Base-by-base conservation (phyloP, 495 filamentous ascomycete species). In the Trichocladium antarcticum region DNA sequence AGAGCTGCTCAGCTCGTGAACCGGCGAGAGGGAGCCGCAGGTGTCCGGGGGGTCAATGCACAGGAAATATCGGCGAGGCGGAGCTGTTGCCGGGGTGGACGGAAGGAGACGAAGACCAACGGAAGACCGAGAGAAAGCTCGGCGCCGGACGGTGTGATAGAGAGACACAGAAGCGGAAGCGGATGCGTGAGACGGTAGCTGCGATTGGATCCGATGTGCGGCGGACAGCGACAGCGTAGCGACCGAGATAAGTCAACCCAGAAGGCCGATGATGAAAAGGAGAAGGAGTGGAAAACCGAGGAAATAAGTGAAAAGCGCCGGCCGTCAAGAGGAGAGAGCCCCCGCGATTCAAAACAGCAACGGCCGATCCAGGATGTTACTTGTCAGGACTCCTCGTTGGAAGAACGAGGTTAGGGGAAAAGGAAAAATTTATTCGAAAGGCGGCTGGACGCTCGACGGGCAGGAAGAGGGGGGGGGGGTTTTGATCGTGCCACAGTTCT, bases 291-390 rank as follows among this genome's bases (percentile, higher is more conserved):
- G 48, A 57, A 54, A 61, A 51, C 55, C 43, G 47, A 63, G 37
- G 57, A 56, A 53, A 64, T 45, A 53, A 63, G 56, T 59, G 63
- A 72, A 74, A 71, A 59, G 63, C 73, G 73, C 71, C 64, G 66
- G 64, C 67, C 68, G 68, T 68, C 39, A 70, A 70, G n/a, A 63
- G 63, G 57, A 68, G 67, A 32, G 63, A 70, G 64, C 62, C 68
- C 63, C 65, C 68, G 64, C 70, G 67, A 67, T 65, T 66, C 66
- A 66, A 61, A 64, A 63, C 68, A 62, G 53, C 62, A 58, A 47
- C 59, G 57, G 62, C 54, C 60, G 55, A 54, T 50, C 60, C 53
- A 52, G 40, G 49, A 53, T 45, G 55, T 53, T 55, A 50, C 49
- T 56, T 59, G 59, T 61, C 56, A 57, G 20, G 49, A 61, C 55